phyloP scores from a whole-genome alignment of 352 stramenopile genomes.

The Phytophthora pluvialis region DNA sequence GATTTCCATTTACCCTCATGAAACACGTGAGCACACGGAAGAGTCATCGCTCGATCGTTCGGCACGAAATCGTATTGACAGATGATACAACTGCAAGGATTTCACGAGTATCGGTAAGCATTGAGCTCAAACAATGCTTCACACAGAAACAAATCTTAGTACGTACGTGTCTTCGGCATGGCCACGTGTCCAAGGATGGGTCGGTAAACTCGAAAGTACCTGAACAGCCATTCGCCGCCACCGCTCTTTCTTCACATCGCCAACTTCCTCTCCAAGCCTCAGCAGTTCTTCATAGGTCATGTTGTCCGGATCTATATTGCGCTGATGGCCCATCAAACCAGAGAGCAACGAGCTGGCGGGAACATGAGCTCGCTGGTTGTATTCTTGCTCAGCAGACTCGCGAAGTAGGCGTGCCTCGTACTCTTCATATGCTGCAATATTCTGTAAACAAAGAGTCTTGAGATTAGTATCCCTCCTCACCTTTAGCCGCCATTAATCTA shows the following conservation, averaged over 20 bases:
- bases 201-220: constrained; percentile 70
- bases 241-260: constrained; percentile 79
- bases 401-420: constrained; percentile 51
- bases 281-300: constrained; percentile 87
- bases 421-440: constrained; percentile 74
- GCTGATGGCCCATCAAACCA: constrained; percentile 16
- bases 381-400: constrained; percentile 26
- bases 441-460: constrained; percentile 38
- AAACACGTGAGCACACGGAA: constrained; percentile 81
- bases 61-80: constrained; percentile 71
- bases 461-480: constrained; percentile 1
- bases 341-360: constrained; percentile 20
- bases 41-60: constrained; percentile 65
- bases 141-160: neutral
- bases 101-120: neutral
- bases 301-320: constrained; percentile 71
- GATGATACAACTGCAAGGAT: constrained; percentile 61
- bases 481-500: neutral
- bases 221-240: constrained; percentile 70
- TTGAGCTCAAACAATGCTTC: neutral
- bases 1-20: constrained; percentile 54
- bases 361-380: constrained; percentile 10
- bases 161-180: constrained; percentile 65
- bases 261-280: constrained; percentile 68
- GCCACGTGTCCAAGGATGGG: constrained; percentile 54